Evolutionary conservation across 2,329 filamentous ascomycete species (phyloP).

Genomic region (Golovinomyces cichoracearum): DNA sequence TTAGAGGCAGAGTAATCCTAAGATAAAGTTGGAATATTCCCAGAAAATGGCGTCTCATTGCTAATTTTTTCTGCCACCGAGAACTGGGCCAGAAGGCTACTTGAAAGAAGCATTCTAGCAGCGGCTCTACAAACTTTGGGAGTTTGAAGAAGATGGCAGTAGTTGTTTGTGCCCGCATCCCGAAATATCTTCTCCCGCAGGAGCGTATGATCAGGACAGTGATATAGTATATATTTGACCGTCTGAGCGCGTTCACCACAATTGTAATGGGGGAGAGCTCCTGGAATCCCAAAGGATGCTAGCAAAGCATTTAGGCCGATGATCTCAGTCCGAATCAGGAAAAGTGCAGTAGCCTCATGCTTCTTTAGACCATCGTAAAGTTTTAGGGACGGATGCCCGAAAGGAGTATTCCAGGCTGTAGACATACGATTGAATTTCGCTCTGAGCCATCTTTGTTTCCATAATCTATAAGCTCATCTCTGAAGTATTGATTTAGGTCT

Average conservation of each 20-base stretch:
- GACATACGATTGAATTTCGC: background rate
- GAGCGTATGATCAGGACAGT: background rate
- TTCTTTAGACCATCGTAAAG: background rate
- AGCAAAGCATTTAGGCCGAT: conserved; percentile 1
- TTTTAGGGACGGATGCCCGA: background rate
- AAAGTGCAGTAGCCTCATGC: background rate
- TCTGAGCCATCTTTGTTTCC: background rate
- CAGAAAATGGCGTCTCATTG: background rate
- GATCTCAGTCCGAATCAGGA: background rate
- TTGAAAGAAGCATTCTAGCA: background rate
- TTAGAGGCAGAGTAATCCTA: background rate
- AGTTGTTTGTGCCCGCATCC: background rate
- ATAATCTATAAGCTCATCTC: background rate
- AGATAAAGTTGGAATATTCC: background rate
- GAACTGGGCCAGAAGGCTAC: background rate
- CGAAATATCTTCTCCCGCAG: background rate
- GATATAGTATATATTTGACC: background rate
- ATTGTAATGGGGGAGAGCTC: background rate
- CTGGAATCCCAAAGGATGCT: background rate
- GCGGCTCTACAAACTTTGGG: background rate
- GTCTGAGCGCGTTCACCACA: background rate
- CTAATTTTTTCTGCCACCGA: background rate
- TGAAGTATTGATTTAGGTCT: background rate
- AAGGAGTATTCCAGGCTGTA: background rate
- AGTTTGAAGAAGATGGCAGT: background rate